Conservation (phyloP, 2,329 filamentous ascomycete species). For the Ambrosiella cleistominuta region DNA sequence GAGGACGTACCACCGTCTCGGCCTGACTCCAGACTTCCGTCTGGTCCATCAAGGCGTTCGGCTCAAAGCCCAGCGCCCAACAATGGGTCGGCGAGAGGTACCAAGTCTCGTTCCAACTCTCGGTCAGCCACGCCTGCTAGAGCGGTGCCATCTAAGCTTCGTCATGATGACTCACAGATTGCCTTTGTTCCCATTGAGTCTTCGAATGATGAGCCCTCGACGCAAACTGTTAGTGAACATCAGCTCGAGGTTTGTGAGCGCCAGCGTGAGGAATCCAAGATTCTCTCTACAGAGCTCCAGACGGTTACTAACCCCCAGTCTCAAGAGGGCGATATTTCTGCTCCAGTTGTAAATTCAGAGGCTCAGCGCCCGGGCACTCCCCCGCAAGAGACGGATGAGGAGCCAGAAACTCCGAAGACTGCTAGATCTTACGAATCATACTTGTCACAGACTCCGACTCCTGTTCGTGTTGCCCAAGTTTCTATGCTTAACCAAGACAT, state of each 20-base stretch:
- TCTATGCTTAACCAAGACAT: conserved; percentile 25
- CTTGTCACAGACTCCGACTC: conserved; percentile 43
- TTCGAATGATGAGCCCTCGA: conserved; percentile 36
- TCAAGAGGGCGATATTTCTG: not conserved
- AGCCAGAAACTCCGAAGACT: conserved; percentile 27
- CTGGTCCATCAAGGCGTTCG: not conserved
- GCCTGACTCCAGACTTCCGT: not conserved
- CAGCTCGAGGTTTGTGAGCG: conserved; percentile 63
- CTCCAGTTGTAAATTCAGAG: not conserved
- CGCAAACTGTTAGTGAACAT: conserved; percentile 59
- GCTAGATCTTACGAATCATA: conserved; percentile 30
- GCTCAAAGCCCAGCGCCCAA: not conserved
- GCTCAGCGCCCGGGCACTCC: conserved; percentile 16
- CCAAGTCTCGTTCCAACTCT: conserved; percentile 4
- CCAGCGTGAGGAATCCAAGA: conserved; percentile 42
- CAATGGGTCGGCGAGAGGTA: not conserved
- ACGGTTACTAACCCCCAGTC: not conserved
- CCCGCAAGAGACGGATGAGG: not conserved
- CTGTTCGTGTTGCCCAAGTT: conserved; percentile 23
- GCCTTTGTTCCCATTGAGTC: conserved; percentile 54
- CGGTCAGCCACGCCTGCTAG: not conserved
- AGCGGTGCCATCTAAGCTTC: conserved; percentile 21
- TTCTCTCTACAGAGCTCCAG: conserved; percentile 3
- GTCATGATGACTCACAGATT: conserved; percentile 71
- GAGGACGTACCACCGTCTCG: not conserved